phyloP scores from a whole-genome alignment of 2,329 filamentous ascomycete genomes.

The Diaporthe sp. region DNA sequence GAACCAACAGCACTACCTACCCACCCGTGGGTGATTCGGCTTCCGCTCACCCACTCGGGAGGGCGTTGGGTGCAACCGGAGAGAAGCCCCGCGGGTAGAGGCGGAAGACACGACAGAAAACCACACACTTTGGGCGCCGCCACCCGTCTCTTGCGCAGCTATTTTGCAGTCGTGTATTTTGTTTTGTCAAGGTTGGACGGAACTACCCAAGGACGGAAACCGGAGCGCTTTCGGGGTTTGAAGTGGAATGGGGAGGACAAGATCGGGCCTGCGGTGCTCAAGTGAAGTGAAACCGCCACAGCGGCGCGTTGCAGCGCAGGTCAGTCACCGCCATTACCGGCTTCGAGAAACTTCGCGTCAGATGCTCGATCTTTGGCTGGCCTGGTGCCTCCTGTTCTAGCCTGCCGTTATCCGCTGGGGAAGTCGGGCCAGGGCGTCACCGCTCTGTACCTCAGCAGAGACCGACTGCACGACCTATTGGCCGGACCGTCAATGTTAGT shows the following conservation, averaged over 20 bases:
- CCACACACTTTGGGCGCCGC: background rate
- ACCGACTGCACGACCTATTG: background rate
- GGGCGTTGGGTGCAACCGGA: too few relatives aligned
- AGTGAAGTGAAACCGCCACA: constrained; percentile 34
- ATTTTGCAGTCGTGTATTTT: too few relatives aligned
- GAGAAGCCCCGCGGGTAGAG: too few relatives aligned
- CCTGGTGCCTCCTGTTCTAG: background rate
- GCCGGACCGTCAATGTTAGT: background rate
- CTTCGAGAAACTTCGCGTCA: background rate
- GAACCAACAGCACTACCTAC: too few relatives aligned
- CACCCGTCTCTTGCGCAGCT: background rate
- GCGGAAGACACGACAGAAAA: too few relatives aligned
- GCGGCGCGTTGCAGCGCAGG: constrained; percentile 26
- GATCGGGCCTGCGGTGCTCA: constrained; percentile 6
- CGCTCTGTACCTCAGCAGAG: background rate
- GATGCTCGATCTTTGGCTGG: background rate
- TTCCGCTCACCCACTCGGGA: too few relatives aligned
- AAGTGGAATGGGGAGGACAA: background rate
- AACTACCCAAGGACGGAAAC: background rate
- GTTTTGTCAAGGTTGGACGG: background rate
- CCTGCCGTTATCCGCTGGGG: background rate
- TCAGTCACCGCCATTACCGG: background rate
- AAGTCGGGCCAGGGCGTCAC: background rate
- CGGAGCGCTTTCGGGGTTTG: background rate
- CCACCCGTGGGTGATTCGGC: too few relatives aligned